These are phyloP conservation scores for Gloeophyllum trabeum DNA, from an alignment of 768 basidiomycete species.

Conservation along the genomic window DNA sequence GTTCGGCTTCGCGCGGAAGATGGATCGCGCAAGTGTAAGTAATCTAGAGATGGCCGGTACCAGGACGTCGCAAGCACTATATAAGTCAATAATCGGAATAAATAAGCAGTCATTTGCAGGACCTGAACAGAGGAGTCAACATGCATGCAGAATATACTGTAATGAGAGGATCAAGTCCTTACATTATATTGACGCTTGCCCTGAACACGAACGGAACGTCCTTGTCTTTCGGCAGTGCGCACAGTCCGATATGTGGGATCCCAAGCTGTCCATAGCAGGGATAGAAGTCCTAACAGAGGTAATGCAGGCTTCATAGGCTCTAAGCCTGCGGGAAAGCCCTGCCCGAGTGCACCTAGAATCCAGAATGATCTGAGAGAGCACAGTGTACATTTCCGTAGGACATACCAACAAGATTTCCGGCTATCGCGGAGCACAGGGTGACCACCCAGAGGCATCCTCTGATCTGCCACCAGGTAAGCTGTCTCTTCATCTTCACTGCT, in stretches of 20 bases:
- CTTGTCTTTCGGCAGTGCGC: constrained; percentile 52
- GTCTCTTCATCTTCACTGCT: constrained; percentile 31
- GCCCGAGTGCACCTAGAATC: constrained; percentile 3
- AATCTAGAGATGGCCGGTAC: constrained; percentile 28
- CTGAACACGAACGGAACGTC: constrained; percentile 55
- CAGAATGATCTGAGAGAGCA: not conserved
- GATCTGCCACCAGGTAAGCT: constrained; percentile 55
- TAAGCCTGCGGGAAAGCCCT: not conserved
- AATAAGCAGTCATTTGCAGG: constrained; percentile 52
- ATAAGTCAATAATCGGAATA: constrained; percentile 40
- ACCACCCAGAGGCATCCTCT: constrained; percentile 58
- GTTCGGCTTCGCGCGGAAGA: too few species aligned
- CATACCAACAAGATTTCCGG: constrained; percentile 37
- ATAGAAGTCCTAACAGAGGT: constrained; percentile 25
- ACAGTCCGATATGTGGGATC: constrained; percentile 68
- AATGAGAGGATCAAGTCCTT: constrained; percentile 13
- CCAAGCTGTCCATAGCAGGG: constrained; percentile 77
- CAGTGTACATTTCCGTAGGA: not conserved
- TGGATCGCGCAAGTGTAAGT: constrained; percentile 17
- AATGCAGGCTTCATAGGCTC: constrained; percentile 33
- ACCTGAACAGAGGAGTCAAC: constrained; percentile 22
- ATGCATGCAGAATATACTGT: too few species aligned
- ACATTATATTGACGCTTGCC: constrained; percentile 60
- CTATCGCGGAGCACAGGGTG: constrained; percentile 30
- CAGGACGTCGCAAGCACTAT: constrained; percentile 30